Base-by-base conservation (phyloP, 2,329 filamentous ascomycete species). In the Aspergillus ochraceus region DNA sequence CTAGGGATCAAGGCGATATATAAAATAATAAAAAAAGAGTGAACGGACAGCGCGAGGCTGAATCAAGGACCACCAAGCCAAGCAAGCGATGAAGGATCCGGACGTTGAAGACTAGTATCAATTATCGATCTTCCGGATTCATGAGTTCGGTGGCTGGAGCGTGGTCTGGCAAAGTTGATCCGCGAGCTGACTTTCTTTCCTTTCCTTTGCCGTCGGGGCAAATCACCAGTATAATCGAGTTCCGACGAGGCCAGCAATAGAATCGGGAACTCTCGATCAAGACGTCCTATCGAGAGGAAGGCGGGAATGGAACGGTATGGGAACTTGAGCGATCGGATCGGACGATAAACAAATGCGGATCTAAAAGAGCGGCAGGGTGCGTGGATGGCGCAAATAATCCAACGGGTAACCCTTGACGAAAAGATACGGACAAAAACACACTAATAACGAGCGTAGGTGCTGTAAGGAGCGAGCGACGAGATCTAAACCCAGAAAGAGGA, bases 391-490 rank as follows among this genome's bases (percentile, higher is more conserved):
- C 54, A 53, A 45, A 54, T 54, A 46, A 58, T 60, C 60, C 61
- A 64, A 61, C 61, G 57, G 47, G 51, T 52, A 55, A 54, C 60
- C 64, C 62, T 62, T 46, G 19, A 26, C 24, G 24, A 50, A 20
- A 54, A 59, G 55, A 39, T 32, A 30, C 29, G 26, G 52, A 42
- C 56, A 54, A 55, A 49, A 59, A 57, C 50, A 53, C 60, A 53
- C 42, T 52, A 53, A 55, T 68, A 72, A 68, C 66, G 70, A 72
- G 61, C 58, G 70, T 68, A 30, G 51, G 51, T 55, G 60, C 57
- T 55, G 65, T 68, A 65, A 68, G 63, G 63, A 72, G 64, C 64
- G 69, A 71, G 64, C 64, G 68, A 69, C 64, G 60, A 60, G 58
- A 60, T 67, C 64, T 65, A 59, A 36, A 61, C 55, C 22, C 56